Base-by-base conservation (phyloP, 495 filamentous ascomycete species). In the Opeltia flavorubescens region DNA sequence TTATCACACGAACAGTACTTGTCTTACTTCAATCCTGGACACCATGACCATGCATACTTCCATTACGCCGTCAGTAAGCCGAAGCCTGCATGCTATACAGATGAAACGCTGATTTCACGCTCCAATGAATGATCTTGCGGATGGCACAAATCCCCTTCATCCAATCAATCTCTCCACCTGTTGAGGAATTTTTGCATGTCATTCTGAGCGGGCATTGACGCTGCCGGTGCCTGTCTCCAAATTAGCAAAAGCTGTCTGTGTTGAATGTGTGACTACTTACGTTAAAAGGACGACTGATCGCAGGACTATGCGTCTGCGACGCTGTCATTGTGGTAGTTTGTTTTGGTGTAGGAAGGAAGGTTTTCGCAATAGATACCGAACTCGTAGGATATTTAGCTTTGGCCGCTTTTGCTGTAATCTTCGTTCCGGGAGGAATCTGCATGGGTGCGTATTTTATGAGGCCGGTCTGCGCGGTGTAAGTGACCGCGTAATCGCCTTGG, bases 391-490 rank as follows among this genome's bases (percentile, higher is more conserved):
- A 78, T 47, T 76, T 65, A 21, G 77, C 74, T 17, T 62, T 73
- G 4, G 64, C 58, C 1, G 63, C 66, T 47, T 74, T 69, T 12
- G 69, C 70, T 17, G 74, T 78, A 45, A 87, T 86, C 38, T 75
- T 76, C 15, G 71, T 80, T 9, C 70, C 71, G 12, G 83, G 81
- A 29, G 74, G 66, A 43, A 71, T 74, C 46, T 81, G 78, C 81
- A 84, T 81, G 1, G 82, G 83, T 23, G 83, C 83, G 62, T 81
- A 86, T 58, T 70, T 72, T 4, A 72, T 84, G 29, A 65, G 49
- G 4, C 83, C 83, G 7, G 69, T 73, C 56, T 88, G 83, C 49
- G 69, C 50, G 6, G 66, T 68, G 54, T 82, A 88, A 1, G 76
- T 71, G 20, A 82, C 66, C 1, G 59, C 69, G 43, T 70, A 76